Percentiles rank a stretch among this genome's conserved stretches.
Conservation (phyloP, 1,284 basidiomycete species). For the Irpex sp. region DNA sequence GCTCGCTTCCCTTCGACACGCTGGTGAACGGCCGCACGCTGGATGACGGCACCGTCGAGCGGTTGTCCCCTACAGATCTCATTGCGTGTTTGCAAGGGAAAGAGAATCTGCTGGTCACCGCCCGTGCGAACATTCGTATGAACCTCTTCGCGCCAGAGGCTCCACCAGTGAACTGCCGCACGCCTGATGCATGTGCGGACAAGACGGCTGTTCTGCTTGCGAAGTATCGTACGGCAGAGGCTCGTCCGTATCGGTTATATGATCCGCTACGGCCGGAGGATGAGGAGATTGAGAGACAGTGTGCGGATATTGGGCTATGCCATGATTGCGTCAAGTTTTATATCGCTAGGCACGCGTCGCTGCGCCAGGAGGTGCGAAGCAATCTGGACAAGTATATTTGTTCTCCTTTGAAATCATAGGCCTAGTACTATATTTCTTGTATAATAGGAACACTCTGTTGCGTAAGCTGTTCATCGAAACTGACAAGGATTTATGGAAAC, state of each 20-base stretch:
- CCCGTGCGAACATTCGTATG: constrained; percentile 8
- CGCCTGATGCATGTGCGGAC: background rate
- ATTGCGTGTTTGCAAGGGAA: constrained; percentile 9
- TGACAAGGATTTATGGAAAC: no score
- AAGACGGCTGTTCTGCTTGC: background rate
- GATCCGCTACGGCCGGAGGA: constrained; percentile 10
- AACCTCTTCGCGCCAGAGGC: constrained; percentile 6
- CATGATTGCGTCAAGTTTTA: constrained; percentile 9
- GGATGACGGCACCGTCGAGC: constrained; percentile 5
- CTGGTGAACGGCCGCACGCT: constrained; percentile 6
- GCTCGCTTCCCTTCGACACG: constrained; percentile 9
- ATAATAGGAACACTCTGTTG: no score
- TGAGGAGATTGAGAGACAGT: constrained; percentile 10
- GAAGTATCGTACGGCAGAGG: constrained; percentile 5
- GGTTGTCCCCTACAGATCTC: constrained; percentile 7
- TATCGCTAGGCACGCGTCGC: constrained; percentile 4
- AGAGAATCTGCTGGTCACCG: constrained; percentile 10
- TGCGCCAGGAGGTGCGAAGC: constrained; percentile 8
- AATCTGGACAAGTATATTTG: constrained; percentile 8
- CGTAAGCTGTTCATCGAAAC: no score
- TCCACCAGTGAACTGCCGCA: constrained; percentile 2
- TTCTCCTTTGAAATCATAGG: background rate
- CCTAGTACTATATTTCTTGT: background rate
- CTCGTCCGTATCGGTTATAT: constrained; percentile 6
- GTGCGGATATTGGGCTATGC: constrained; percentile 5